Conservation (phyloP, 169 alveolate genomes). For the Cryptosporidium xiaoi region DNA sequence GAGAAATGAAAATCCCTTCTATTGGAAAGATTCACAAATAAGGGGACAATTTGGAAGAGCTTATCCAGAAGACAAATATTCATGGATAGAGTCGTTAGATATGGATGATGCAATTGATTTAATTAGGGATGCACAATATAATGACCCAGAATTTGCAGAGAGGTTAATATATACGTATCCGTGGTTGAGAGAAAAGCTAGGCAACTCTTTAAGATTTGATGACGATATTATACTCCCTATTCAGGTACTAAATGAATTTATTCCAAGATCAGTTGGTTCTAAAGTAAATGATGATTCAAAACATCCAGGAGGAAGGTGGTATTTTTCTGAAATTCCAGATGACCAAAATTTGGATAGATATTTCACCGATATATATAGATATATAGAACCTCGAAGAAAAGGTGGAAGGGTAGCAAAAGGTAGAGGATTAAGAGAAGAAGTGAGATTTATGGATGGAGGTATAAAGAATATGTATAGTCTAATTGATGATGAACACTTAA, state of each 20-base stretch:
- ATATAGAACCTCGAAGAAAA: background rate
- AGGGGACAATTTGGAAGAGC: constrained; percentile 30
- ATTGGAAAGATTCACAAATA: constrained; percentile 27
- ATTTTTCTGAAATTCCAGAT: constrained; percentile 60
- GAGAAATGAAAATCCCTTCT: constrained; percentile 18
- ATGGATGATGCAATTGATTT: constrained; percentile 43
- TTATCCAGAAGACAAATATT: constrained; percentile 23
- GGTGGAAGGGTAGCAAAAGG: background rate
- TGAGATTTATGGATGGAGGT: background rate
- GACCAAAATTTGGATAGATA: constrained; percentile 28
- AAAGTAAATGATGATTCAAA: constrained; percentile 22
- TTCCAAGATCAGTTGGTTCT: constrained; percentile 11
- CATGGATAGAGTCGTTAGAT: constrained; percentile 57
- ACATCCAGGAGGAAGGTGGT: constrained; percentile 56
- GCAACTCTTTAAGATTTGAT: constrained; percentile 20
- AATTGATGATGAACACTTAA: background rate
- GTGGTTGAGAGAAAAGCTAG: constrained; percentile 57
- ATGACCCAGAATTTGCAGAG: constrained; percentile 32
- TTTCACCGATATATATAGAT: constrained; percentile 33
- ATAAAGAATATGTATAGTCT: background rate
- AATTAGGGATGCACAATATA: constrained; percentile 12
- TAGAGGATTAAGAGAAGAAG: background rate
- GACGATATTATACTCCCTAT: constrained; percentile 45
- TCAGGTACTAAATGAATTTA: constrained; percentile 59
- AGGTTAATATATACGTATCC: constrained; percentile 42